phyloP scores from a whole-genome alignment of 768 basidiomycete species.

The Favolaschia claudopus region DNA sequence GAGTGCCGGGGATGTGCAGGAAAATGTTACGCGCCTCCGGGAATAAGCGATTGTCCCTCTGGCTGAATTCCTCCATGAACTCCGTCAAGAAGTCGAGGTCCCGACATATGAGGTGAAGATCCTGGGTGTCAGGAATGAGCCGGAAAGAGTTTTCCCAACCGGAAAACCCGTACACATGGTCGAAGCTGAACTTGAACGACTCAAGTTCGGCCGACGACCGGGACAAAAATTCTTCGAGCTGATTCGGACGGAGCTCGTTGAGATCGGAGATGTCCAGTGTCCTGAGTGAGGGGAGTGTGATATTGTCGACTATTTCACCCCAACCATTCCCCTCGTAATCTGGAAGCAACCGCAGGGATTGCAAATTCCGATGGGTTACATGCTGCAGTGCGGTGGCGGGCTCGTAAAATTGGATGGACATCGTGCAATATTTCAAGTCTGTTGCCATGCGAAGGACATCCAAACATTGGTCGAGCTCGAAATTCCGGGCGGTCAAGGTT shows the following conservation, averaged over 20 bases:
- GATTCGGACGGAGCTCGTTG: not conserved
- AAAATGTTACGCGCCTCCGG: conserved; percentile 2
- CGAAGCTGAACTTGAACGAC: not conserved
- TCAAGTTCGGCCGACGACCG: conserved; percentile 1
- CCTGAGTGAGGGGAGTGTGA: not conserved
- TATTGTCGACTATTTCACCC: not conserved
- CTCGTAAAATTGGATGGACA: not conserved
- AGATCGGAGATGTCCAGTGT: not conserved
- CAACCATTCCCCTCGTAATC: not conserved
- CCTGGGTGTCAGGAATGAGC: conserved; percentile 1
- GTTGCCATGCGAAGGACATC: not conserved
- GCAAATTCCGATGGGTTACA: not conserved
- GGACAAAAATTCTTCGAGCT: not conserved
- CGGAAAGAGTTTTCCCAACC: not conserved
- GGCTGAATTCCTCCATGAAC: not conserved
- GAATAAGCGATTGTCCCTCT: not conserved
- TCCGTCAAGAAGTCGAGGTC: not conserved
- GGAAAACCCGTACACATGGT: not conserved
- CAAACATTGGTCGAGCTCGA: not conserved
- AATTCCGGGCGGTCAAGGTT: not conserved
- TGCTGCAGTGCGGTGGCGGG: not conserved
- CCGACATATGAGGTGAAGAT: not conserved
- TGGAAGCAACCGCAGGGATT: not conserved
- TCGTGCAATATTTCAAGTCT: not conserved
- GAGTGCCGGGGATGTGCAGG: too few species aligned